Conservation (phyloP, 1,139 yeast genomes). For the Blastobotrys arbuscula region DNA sequence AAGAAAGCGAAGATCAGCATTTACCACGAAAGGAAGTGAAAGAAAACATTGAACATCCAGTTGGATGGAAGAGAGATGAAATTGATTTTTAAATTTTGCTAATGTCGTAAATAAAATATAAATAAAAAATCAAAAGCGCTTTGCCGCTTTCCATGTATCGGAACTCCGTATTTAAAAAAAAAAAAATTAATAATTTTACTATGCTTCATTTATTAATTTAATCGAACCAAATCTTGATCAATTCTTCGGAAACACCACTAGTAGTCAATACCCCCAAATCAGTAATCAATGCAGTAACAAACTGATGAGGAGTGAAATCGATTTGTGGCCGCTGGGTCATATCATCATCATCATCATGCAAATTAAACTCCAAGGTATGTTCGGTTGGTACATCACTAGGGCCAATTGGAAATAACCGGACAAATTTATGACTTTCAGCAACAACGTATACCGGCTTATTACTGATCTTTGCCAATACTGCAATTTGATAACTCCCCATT, state of each 20-base stretch:
- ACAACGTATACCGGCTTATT: constrained; percentile 93
- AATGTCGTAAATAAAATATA: too few species aligned
- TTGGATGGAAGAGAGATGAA: constrained; percentile 67
- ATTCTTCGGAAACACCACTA: constrained; percentile 94
- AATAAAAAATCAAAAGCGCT: too few species aligned
- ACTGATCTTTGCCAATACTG: constrained; percentile 84
- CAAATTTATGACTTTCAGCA: constrained; percentile 92
- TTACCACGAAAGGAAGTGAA: constrained; percentile 55
- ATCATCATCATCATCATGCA: constrained; percentile 27
- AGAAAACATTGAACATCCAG: constrained; percentile 40
- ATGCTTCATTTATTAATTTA: too few species aligned
- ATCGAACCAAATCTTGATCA: constrained; percentile 97
- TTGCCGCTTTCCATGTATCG: too few species aligned
- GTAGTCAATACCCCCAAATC: constrained; percentile 97
- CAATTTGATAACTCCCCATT: constrained; percentile 92
- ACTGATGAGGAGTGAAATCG: constrained; percentile 95
- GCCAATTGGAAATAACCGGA: constrained; percentile 88
- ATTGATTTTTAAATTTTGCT: constrained; percentile 24
- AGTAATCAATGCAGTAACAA: constrained; percentile 90
- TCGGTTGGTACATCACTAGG: constrained; percentile 85
- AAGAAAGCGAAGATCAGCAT: constrained; percentile 30
- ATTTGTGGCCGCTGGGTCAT: constrained; percentile 44
- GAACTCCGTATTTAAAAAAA: too few species aligned
- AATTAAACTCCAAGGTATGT: constrained; percentile 34
- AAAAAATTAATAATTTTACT: too few species aligned